phyloP scores from a whole-genome alignment of 2,329 filamentous ascomycete species.

The Arachnomyces sp. region DNA sequence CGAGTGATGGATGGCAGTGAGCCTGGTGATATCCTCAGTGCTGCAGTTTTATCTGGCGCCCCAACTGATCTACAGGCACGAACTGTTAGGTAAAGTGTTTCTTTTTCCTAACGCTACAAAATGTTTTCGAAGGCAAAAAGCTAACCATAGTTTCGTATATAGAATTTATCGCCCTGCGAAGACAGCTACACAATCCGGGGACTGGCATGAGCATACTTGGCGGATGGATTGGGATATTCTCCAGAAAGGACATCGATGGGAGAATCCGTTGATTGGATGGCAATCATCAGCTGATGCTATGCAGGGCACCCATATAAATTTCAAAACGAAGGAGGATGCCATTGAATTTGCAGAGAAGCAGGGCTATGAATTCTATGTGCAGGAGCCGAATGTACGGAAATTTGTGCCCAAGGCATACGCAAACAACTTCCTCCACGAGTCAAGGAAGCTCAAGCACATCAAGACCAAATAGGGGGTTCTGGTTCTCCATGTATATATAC shows the following conservation, averaged over 20 bases:
- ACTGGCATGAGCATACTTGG: constrained; percentile 79
- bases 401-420: constrained; percentile 90
- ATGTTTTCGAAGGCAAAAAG: not conserved
- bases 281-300: constrained; percentile 90
- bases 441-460: constrained; percentile 80
- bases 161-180: constrained; percentile 92
- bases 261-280: constrained; percentile 98
- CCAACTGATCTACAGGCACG: constrained; percentile 89
- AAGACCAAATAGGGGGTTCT: constrained; percentile 60
- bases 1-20: constrained; percentile 87
- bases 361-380: constrained; percentile 97
- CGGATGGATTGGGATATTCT: constrained; percentile 98
- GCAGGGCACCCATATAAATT: constrained; percentile 87
- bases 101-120: constrained; percentile 2
- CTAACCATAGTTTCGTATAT: constrained; percentile 12
- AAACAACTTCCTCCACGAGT: constrained; percentile 85
- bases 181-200: constrained; percentile 91
- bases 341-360: constrained; percentile 96
- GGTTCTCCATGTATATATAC: constrained; percentile 31
- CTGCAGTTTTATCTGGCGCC: constrained; percentile 82
- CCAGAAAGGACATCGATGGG: constrained; percentile 89
- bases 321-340: constrained; percentile 89
- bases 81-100: constrained; percentile 70
- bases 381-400: constrained; percentile 85
- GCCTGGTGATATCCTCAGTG: constrained; percentile 63